Evolutionary conservation across 768 basidiomycete genomes (phyloP).

Genomic region (Nidula microcarpa): DNA sequence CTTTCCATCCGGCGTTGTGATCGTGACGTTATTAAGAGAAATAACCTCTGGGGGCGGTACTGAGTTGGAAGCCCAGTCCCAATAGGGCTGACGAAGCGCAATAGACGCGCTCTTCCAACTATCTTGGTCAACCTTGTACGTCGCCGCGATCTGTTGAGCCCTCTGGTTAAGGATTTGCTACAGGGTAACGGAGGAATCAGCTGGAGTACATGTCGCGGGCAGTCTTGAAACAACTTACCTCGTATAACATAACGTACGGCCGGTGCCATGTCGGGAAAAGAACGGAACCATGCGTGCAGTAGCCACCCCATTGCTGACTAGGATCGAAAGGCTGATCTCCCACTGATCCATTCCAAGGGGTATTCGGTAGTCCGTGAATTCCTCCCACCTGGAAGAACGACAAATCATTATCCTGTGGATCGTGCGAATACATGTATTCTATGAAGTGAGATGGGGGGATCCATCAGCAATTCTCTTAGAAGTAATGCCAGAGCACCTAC

Average conservation of each 20-base stretch:
- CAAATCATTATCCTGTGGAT: constrained; percentile 21
- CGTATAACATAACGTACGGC: constrained; percentile 46
- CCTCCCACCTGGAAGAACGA: constrained; percentile 46
- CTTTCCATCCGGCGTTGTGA: constrained; percentile 21
- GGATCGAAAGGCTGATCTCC: constrained; percentile 16
- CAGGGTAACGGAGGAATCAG: not conserved
- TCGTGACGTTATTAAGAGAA: constrained; percentile 18
- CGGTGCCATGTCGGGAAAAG: constrained; percentile 58
- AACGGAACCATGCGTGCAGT: constrained; percentile 52
- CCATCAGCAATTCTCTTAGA: not conserved
- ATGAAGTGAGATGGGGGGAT: not conserved
- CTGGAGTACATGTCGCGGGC: not conserved
- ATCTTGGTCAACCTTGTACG: constrained; percentile 25
- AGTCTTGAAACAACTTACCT: constrained; percentile 26
- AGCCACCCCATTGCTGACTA: constrained; percentile 34
- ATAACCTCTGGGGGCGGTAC: constrained; percentile 37
- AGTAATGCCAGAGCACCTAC: constrained; percentile 22
- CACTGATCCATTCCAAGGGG: constrained; percentile 38
- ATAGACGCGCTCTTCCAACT: constrained; percentile 28
- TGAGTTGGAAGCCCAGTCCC: constrained; percentile 45
- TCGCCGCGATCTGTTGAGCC: constrained; percentile 36
- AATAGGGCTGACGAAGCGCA: constrained; percentile 39
- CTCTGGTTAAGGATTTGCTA: constrained; percentile 46
- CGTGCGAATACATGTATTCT: constrained; percentile 24
- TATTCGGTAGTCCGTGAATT: constrained; percentile 50